These are phyloP conservation scores for Manihot esculenta DNA, from an alignment of 441 rosid species.

Conservation along the genomic window DNA sequence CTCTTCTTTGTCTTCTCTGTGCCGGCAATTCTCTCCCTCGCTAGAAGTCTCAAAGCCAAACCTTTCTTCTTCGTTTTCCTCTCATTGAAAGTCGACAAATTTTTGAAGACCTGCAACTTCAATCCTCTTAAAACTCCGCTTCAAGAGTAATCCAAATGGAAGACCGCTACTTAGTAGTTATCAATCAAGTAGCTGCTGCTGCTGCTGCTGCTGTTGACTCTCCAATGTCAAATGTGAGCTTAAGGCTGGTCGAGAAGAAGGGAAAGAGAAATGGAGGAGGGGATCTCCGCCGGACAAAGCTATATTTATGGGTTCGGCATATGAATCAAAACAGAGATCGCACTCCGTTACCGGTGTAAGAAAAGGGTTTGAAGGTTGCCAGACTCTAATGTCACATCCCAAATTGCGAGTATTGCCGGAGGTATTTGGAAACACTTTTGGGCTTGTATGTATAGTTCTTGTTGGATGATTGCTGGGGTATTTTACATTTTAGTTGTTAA, in stretches of 20 bases:
- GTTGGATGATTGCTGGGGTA: too few species aligned
- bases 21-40: too few species aligned
- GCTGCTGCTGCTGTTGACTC: conserved; percentile 26
- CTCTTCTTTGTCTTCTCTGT: too few species aligned
- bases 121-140: conserved; percentile 30
- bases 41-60: too few species aligned
- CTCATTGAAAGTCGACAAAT: conserved; percentile 46
- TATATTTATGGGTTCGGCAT: conserved; percentile 93
- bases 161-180: conserved; percentile 25
- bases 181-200: too few species aligned
- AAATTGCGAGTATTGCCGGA: conserved; percentile 92
- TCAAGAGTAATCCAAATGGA: conserved; percentile 21
- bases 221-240: conserved; percentile 32
- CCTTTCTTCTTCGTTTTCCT: conserved; percentile 30
- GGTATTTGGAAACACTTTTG: conserved; percentile 32
- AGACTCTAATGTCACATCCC: conserved; percentile 86
- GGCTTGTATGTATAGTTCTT: too few species aligned
- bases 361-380: conserved; percentile 94
- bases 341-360: conserved; percentile 85
- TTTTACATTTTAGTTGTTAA: too few species aligned
- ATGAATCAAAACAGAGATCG: conserved; percentile 95
- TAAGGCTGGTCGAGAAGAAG: conserved; percentile 81
- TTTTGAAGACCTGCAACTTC: conserved; percentile 34
- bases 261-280: conserved; percentile 86
- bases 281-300: conserved; percentile 86